Evolutionary conservation across 306 rosid species (phyloP).

Genomic region (Fragaria ananassa): DNA sequence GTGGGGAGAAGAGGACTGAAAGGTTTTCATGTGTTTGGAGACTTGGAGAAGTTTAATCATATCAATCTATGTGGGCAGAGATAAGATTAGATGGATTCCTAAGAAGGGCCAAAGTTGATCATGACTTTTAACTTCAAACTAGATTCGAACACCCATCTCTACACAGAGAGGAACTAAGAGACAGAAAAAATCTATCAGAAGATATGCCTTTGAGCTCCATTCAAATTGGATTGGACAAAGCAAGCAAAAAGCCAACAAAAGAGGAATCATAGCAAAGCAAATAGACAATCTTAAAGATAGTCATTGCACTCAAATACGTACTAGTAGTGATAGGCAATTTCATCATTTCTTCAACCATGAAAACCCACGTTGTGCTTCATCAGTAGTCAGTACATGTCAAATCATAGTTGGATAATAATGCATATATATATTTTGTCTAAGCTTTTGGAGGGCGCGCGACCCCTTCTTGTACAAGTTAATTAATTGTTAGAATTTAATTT

Average conservation of each 20-base stretch:
- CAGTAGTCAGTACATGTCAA: constrained; percentile 14
- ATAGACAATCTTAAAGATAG: neutral
- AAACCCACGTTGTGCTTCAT: constrained; percentile 29
- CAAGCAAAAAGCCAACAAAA: constrained; percentile 19
- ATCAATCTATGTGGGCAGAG: constrained; percentile 4
- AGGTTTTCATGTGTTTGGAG: neutral
- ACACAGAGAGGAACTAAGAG: constrained; percentile 17
- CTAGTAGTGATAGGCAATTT: neutral
- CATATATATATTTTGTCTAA: neutral
- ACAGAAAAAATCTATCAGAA: constrained; percentile 25
- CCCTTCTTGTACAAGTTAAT: neutral
- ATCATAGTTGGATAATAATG: neutral
- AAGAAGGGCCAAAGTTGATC: constrained; percentile 23
- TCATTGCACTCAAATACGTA: neutral
- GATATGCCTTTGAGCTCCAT: constrained; percentile 27
- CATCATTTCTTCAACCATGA: constrained; percentile 22
- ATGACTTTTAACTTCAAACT: constrained; percentile 16
- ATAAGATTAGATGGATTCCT: constrained; percentile 1
- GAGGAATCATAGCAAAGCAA: neutral
- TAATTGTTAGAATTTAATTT: too few relatives aligned
- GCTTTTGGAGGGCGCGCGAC: neutral
- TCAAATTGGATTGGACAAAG: constrained; percentile 19
- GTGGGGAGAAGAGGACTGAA: constrained; percentile 8
- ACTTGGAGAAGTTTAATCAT: constrained; percentile 18
- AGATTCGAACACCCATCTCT: constrained; percentile 21